These are phyloP conservation scores for Aspergillus neotritici DNA, from an alignment of 2,329 filamentous ascomycete species.

Conservation along the genomic window DNA sequence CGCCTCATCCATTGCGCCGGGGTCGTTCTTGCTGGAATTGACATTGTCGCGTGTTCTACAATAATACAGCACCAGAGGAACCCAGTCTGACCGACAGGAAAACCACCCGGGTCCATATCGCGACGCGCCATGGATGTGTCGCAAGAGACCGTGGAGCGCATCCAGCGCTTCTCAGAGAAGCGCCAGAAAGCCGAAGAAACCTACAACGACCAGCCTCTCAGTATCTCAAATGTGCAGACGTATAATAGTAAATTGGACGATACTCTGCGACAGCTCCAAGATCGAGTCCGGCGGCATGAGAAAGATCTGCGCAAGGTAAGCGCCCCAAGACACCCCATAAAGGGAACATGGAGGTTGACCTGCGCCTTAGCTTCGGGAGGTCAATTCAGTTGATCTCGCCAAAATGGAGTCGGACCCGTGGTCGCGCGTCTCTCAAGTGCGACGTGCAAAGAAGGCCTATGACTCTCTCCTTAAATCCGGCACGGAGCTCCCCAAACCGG, in stretches of 20 bases:
- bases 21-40: too few species aligned
- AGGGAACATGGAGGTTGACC: constrained; percentile 10
- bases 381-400: constrained; percentile 26
- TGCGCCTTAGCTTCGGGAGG: constrained; percentile 28
- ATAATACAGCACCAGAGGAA: background rate
- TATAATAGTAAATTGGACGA: constrained; percentile 50
- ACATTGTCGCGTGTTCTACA: background rate
- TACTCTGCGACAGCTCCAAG: constrained; percentile 62
- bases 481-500: constrained; percentile 60
- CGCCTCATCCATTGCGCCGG: too few species aligned
- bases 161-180: constrained; percentile 31
- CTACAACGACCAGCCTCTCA: constrained; percentile 24
- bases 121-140: constrained; percentile 25
- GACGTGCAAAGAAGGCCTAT: constrained; percentile 59
- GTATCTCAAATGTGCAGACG: constrained; percentile 23
- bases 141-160: constrained; percentile 28
- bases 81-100: background rate
- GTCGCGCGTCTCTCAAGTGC: constrained; percentile 42
- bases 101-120: background rate
- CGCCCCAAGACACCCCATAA: background rate
- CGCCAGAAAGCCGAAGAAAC: constrained; percentile 32
- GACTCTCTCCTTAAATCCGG: constrained; percentile 56
- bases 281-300: constrained; percentile 45
- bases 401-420: constrained; percentile 24
- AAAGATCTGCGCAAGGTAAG: constrained; percentile 43